Percentiles rank a stretch among this genome's conserved stretches.
Evolutionary conservation across 2,329 filamentous ascomycete genomes (phyloP).

Genomic region (Exserohilum turcica): DNA sequence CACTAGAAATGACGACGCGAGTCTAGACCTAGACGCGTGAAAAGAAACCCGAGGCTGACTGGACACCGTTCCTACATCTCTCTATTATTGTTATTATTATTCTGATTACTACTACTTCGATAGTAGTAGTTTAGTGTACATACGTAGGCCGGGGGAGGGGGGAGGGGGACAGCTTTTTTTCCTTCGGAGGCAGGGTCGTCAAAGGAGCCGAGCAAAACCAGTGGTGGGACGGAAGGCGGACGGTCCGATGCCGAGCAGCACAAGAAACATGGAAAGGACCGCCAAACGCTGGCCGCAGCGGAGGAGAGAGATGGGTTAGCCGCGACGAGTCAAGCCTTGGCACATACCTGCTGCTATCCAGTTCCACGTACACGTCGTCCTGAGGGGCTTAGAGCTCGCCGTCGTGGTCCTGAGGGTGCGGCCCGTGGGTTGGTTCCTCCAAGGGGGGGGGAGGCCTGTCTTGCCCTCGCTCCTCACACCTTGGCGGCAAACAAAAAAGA

Average conservation of each 20-base stretch:
- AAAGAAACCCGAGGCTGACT: too few relatives aligned
- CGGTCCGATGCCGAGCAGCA: conserved; percentile 26
- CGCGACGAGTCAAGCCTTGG: conserved; percentile 14
- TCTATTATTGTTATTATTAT: too few relatives aligned
- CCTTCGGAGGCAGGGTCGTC: conserved; percentile 4
- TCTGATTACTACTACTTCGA: too few relatives aligned
- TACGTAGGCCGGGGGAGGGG: conserved; percentile 7
- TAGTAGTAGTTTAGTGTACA: too few relatives aligned
- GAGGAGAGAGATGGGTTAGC: neutral
- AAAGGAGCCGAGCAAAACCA: neutral
- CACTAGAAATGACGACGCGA: neutral
- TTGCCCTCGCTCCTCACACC: too few relatives aligned
- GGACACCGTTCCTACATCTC: neutral
- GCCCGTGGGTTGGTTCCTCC: neutral
- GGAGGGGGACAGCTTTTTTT: too few relatives aligned
- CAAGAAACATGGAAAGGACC: neutral
- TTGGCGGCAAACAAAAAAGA: neutral
- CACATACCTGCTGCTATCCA: conserved; percentile 1
- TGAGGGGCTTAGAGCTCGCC: conserved; percentile 18
- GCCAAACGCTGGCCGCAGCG: conserved; percentile 1
- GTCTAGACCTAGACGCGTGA: neutral
- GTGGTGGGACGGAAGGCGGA: conserved; percentile 24
- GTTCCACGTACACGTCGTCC: conserved; percentile 15
- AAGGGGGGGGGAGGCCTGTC: too few relatives aligned
- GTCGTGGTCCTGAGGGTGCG: neutral